phyloP scores from a whole-genome alignment of 306 rosid genomes.

The Lithocarpus polystachyus region DNA sequence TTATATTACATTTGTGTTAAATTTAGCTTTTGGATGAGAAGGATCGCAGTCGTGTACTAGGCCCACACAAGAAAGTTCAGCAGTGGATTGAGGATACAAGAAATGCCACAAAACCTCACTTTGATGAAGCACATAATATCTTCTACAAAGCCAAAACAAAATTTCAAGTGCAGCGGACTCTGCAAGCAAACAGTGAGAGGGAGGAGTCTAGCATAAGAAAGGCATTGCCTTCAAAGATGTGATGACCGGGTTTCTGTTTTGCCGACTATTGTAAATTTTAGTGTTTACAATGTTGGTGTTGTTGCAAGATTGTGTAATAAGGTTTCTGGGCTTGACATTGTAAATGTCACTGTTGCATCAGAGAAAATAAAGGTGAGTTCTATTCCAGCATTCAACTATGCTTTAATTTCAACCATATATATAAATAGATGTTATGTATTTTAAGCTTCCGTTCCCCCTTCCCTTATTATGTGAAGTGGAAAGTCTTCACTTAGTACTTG shows the following conservation, averaged over 20 bases:
- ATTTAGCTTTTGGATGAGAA: constrained; percentile 68
- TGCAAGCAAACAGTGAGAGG: constrained; percentile 17
- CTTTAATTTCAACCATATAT: no score
- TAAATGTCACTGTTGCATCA: no score
- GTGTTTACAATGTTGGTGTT: not conserved
- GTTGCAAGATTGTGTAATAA: constrained; percentile 6
- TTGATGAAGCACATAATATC: constrained; percentile 65
- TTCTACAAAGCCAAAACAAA: constrained; percentile 48
- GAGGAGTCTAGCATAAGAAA: constrained; percentile 26
- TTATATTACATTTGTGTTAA: not conserved
- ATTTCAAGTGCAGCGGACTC: constrained; percentile 34
- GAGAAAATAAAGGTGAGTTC: no score
- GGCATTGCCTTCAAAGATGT: constrained; percentile 55
- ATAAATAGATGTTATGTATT: no score
- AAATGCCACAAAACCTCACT: constrained; percentile 76
- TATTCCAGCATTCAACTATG: no score
- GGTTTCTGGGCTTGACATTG: constrained; percentile 4
- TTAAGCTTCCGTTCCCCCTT: no score
- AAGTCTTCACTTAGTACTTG: no score
- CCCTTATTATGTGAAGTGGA: no score
- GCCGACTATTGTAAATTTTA: not conserved
- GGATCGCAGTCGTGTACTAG: constrained; percentile 58
- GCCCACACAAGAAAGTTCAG: constrained; percentile 76
- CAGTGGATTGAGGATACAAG: constrained; percentile 77
- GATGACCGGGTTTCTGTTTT: not conserved